A percentile compares a stretch with the other conserved stretches of the same genome.
Evolutionary conservation across 1,284 basidiomycete genomes (phyloP).

Genomic region (Naganishia cerealis): DNA sequence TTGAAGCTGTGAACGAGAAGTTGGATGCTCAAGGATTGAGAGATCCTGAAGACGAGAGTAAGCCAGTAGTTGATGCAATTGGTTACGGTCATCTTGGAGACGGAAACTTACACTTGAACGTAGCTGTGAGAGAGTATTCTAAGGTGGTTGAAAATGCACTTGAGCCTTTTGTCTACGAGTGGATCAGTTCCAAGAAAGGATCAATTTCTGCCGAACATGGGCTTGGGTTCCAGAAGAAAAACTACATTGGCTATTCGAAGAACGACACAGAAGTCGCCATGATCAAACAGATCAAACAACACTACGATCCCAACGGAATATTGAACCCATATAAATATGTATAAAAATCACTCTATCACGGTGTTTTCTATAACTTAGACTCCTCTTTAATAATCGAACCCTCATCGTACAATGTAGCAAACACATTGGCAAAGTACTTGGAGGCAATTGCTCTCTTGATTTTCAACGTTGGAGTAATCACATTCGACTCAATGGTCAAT

Average conservation of each 20-base stretch:
- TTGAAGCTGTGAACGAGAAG: slow-evolving; percentile 75
- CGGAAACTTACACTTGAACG: slow-evolving; percentile 92
- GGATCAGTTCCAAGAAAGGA: slow-evolving; percentile 70
- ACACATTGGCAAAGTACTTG: too few species aligned
- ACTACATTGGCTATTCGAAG: slow-evolving; percentile 88
- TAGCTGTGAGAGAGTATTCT: slow-evolving; percentile 80
- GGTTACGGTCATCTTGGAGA: slow-evolving; percentile 98
- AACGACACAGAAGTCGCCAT: slow-evolving; percentile 71
- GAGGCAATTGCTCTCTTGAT: too few species aligned
- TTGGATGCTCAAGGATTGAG: slow-evolving; percentile 73
- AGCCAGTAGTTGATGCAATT: slow-evolving; percentile 78
- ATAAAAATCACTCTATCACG: too few species aligned
- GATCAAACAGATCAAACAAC: slow-evolving; percentile 67
- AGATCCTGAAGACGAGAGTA: slow-evolving; percentile 59
- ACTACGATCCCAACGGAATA: slow-evolving; percentile 36
- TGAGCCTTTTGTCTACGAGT: slow-evolving; percentile 94
- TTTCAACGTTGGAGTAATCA: too few species aligned
- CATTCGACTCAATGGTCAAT: too few species aligned
- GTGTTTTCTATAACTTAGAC: too few species aligned
- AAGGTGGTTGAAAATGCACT: slow-evolving; percentile 80
- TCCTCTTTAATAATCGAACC: too few species aligned
- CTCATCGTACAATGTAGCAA: too few species aligned
- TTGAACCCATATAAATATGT: slow-evolving; percentile 46
- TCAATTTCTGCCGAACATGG: slow-evolving; percentile 97
- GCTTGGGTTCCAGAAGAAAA: slow-evolving; percentile 86